phyloP scores from a whole-genome alignment of 176 grass and related monocot species.

The Chloris gayana region DNA sequence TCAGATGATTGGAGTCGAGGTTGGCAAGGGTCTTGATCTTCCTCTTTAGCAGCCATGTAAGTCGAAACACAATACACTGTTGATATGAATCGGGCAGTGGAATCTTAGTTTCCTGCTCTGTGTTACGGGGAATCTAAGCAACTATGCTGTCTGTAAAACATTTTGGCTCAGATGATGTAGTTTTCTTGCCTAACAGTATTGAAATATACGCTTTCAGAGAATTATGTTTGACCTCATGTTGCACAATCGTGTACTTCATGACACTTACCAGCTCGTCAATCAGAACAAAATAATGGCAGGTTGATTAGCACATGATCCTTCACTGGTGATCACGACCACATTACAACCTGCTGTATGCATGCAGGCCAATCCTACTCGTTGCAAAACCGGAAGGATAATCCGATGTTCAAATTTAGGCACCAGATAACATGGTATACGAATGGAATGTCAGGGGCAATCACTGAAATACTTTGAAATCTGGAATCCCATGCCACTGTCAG shows the following conservation, averaged over 20 bases:
- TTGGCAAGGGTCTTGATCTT: constrained; percentile 80
- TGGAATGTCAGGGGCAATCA: too few relatives aligned
- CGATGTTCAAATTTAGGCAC: too few relatives aligned
- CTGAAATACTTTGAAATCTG: too few relatives aligned
- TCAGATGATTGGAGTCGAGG: constrained; percentile 69
- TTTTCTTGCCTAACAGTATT: background rate
- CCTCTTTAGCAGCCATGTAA: constrained; percentile 37
- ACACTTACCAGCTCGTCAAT: background rate
- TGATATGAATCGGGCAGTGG: background rate
- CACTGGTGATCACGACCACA: background rate
- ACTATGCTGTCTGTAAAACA: background rate
- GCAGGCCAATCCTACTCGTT: background rate
- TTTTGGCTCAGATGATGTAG: background rate
- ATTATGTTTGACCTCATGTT: background rate
- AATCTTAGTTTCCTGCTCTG: background rate
- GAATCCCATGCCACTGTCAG: too few relatives aligned
- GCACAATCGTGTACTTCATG: background rate
- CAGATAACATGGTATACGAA: too few relatives aligned
- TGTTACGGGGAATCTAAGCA: background rate
- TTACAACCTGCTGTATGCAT: background rate
- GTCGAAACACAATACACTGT: background rate
- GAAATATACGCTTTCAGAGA: background rate
- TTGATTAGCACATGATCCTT: background rate
- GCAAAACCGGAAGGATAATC: background rate
- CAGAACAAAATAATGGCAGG: background rate